Base-by-base conservation (phyloP, 2,329 filamentous ascomycete species). In the Colletotrichum nymphaeae region DNA sequence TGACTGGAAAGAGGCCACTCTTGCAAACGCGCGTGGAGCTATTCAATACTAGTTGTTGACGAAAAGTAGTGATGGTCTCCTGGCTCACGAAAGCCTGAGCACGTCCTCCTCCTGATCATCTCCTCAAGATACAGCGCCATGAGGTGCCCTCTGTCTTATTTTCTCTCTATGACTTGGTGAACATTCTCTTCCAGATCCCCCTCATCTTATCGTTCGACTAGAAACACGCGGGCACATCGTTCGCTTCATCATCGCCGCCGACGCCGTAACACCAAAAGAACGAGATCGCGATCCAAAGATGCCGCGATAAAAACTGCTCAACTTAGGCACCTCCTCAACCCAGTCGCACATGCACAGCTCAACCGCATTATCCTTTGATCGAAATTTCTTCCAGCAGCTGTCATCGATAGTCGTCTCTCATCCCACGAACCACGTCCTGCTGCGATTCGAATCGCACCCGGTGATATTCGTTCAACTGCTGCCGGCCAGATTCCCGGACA, bases 401-500 rank as follows among this genome's bases (percentile, higher is more conserved):
- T 62, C 52, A 62, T 57, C 67, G 49, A 30, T 63, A 66, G 42
- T 73, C 67, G n/a, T 73, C 65, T 19, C 71, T 72, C 71, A 63
- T 63, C 22, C 72, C 74, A 30, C 52, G 68, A 16, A 75, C 71
- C 5, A 75, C 72, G 22, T 74, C 63, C 22, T 75, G 74, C 46
- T 74, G 74, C 58, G 74, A 67, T 19, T 22, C 71, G 24, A 59
- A 71, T 19, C 74, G 66, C 16, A 49, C 53, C 55, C 46, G 53
- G 35, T 75, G 67, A 28, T 75, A 72, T 37, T 75, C 63, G 28
- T 74, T 68, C 55, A 75, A 71, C 74, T 78, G 75, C 56, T 72
- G 77, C 57, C 80, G 76, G 35, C 80, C 76, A 12, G 68, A 69
- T 64, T 81, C 78, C 67, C 79, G 78, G 9, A 81, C 80, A 32